Base-by-base conservation (phyloP, 768 basidiomycete genomes). In the Hypholoma fasciculare region DNA sequence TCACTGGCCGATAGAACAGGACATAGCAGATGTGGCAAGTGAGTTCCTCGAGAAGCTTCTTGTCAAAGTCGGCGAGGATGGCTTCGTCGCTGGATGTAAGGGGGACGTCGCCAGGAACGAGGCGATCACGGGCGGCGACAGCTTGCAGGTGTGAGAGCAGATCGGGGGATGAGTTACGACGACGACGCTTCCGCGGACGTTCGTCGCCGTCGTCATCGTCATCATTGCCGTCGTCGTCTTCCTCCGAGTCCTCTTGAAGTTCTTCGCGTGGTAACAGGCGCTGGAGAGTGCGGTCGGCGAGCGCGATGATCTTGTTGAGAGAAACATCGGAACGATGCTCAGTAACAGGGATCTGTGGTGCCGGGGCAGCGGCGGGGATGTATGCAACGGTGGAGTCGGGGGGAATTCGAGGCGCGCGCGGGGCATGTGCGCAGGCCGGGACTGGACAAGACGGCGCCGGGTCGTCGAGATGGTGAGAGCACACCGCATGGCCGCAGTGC, bases 21-120 rank as follows among this genome's bases (percentile, higher is more conserved):
- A 82, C 81, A 68, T 90, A 90, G 74, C 96, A 98, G 36, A 98
- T 95, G 71, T 95, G 91, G 71, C 96, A 98, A 17, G 85, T 88
- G 54, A 96, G 79, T 63, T 95, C 89, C 11, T 80, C 65, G 20
- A 84, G 71, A 12, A 90, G 78, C 26, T 85, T 82, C 68, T 89
- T 89, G 66, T 85, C 79, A 57, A 89, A 81, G 44, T 72, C 69
- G 5, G 71, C 65, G 52, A 73, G 70, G 27, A 68, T 60, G 51
- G 71, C 49, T 26, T 69, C 65, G 23, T 50, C 37, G 40, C 17
- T n/a, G 62, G 60, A 34, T 23, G 67, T 62, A 51, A 72, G 66
- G 36, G 77, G 74, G 53, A 63, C 68, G 67, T 73, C 70, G 47
- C 66, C 69, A 36, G 67, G 67, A 30, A 65, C 68, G 11, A 68